phyloP scores from a whole-genome alignment of 2,329 filamentous ascomycete genomes.

The Alternaria novae-zelandiae region DNA sequence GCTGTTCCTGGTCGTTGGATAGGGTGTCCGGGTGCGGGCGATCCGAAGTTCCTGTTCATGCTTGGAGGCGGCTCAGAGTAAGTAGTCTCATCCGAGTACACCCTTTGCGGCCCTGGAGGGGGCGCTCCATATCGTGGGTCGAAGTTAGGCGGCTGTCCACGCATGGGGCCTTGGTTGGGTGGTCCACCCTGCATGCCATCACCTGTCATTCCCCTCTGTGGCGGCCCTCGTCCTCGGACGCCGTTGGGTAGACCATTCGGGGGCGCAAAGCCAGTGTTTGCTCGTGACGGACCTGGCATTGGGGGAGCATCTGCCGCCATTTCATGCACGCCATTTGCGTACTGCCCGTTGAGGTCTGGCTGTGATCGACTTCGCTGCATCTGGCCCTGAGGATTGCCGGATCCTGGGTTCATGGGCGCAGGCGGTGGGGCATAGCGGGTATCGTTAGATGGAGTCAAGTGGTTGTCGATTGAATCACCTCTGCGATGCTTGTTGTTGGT shows the following conservation, averaged over 20 bases:
- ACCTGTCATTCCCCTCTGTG: constrained; percentile 24
- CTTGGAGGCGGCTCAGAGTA: constrained; percentile 46
- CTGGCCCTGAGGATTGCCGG: constrained; percentile 39
- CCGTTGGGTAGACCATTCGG: constrained; percentile 33
- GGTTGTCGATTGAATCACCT: constrained; percentile 47
- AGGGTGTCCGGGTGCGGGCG: constrained; percentile 31
- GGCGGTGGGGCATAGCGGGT: constrained; percentile 16
- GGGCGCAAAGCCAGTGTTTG: constrained; percentile 48
- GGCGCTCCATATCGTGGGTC: constrained; percentile 39
- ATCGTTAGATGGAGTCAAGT: constrained; percentile 31
- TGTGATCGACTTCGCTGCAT: constrained; percentile 70
- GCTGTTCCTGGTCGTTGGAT: constrained; percentile 42
- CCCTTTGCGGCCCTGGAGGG: constrained; percentile 40
- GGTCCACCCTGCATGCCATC: constrained; percentile 20
- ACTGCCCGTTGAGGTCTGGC: constrained; percentile 61
- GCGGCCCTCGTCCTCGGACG: constrained; percentile 37
- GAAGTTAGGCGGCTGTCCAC: constrained; percentile 27
- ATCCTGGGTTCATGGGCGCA: constrained; percentile 10
- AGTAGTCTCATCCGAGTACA: constrained; percentile 42
- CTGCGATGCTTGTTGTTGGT: constrained; percentile 37
- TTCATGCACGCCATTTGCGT: constrained; percentile 64
- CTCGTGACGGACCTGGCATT: constrained; percentile 57
- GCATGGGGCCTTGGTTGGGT: constrained; percentile 24
- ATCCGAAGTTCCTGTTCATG: constrained; percentile 36
- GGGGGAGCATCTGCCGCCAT: constrained; percentile 69